Evolutionary conservation across 2,329 filamentous ascomycete genomes (phyloP), one percentile per base, ranked within the genome.

Genomic region (Emmonsia crescens): DNA sequence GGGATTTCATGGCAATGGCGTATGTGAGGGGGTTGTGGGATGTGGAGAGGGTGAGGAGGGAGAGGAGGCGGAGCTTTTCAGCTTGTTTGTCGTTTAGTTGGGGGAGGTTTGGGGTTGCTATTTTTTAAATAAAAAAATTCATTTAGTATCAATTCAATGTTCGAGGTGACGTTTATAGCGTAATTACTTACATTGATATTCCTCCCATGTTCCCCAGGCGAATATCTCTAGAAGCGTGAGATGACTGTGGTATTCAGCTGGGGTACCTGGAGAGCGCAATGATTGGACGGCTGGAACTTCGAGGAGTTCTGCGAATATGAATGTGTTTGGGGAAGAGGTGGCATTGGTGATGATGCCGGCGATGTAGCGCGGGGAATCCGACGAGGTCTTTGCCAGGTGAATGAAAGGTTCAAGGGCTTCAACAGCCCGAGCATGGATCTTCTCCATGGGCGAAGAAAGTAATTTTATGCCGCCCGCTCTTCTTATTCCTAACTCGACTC

Each of bases 301-400:
- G 44, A 99, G 85, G n/a, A 99, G 86, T 77, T 97, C 93, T 67
- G 89, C 85, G 78, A 99, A 99, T 76, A 97, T 83, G 75, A 88
- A 99, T 66, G 92, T 96, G 75, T 91, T 89, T 33, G 89, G 85
- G 61, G 87, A 87, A n/a, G 91, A 91, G 58, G 91, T 97, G 64
- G 92, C 94, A 76, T 91, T 89, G 52, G 82, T 85, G 73, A 97
- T 84, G 60, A 97, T 84, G 73, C 96, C 91, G 70, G 89, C 87
- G 49, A 92, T 88, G 62, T 91, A 90, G 68, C 89, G 87, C 48
- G 91, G 87, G 12, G 91, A 91, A 6, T 85, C 70, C 21, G 73
- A 71, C 57, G 73, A 89, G 12, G 91, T 89, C 73, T 92, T 94
- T 70, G 89, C 88, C 66, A 96, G 88, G 59, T 89, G 88, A 63